Evolutionary conservation across 495 filamentous ascomycete species (phyloP), one percentile per base, ranked within the genome.

Genomic region (Jackrogersella multiformis): DNA sequence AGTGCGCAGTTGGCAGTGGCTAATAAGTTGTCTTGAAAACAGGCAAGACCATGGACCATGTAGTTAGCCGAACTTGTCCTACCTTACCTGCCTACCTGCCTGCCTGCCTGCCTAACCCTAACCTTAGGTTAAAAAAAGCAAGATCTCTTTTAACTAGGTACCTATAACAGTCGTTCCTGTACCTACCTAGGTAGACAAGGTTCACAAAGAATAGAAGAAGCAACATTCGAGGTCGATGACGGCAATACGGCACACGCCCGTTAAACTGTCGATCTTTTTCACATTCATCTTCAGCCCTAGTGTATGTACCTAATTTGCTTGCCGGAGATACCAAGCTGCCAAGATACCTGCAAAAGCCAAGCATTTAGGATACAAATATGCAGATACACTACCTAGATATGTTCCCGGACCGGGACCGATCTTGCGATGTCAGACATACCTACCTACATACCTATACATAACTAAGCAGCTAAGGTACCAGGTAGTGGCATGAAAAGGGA

Each of bases 211-310:
- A 23, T 51, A 7, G 26, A 3, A 30, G 3, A 30, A 30, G 7
- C 45, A 13, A 20, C 13, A 13, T 13, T 52, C 10, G 48, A 52
- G 48, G 48, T 4, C 28, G 13, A 6, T 6, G 4, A 59, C 65
- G 65, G 59, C 53, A 68, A 68, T 63, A 18, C 65, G 59, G 59
- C 59, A 68, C 62, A 42, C 4, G 5, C 5, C n/a, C 18, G 39
- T 4, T 7, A 13, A 20, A n/a, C 4, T 20, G 39, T 42, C 39
- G 39, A 42, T 42, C 39, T 20, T 42, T 42, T 13, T 20, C 39
- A 3, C 16, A 2, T 39, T 4, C 36, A 39, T 39, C 8, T 12
- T 39, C n/a, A n/a, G n/a, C n/a, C n/a, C n/a, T n/a, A n/a, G n/a
- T n/a, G n/a, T n/a, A n/a, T n/a, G n/a, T n/a, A n/a, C n/a, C n/a